phyloP scores from a whole-genome alignment of 768 basidiomycete genomes.

The Kwoniella sp. region DNA sequence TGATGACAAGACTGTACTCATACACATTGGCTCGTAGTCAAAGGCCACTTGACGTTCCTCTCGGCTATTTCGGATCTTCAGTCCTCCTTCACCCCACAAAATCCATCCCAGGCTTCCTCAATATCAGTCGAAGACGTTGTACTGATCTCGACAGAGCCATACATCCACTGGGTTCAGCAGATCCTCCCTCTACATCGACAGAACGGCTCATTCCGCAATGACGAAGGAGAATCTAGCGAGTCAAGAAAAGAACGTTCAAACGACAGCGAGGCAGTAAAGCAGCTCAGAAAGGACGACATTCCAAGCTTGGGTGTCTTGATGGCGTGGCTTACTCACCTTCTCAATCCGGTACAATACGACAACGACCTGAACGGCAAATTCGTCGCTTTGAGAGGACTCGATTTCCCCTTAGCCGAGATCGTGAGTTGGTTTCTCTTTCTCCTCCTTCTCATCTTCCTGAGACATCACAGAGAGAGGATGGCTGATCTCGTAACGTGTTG shows the following conservation, averaged over 20 bases:
- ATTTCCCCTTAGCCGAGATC: conserved; percentile 10
- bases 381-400: neutral
- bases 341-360: conserved; percentile 34
- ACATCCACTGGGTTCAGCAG: conserved; percentile 15
- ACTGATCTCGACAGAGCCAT: conserved; percentile 2
- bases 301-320: conserved; percentile 31
- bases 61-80: conserved; percentile 4
- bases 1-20: neutral
- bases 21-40: neutral
- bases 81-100: neutral
- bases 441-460: too few relatives aligned
- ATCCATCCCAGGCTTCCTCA: neutral
- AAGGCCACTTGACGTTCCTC: conserved; percentile 15
- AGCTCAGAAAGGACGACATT: neutral
- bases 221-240: neutral
- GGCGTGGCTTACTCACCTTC: conserved; percentile 41
- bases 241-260: neutral
- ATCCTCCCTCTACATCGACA: neutral
- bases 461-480: too few relatives aligned
- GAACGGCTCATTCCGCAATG: neutral
- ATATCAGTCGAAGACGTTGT: neutral
- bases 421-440: conserved; percentile 9
- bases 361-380: conserved; percentile 17
- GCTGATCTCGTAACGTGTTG: neutral
- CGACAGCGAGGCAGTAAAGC: neutral